Evolutionary conservation across 2,329 filamentous ascomycete genomes (phyloP).

Genomic region (Arthrobotrys sinensis): DNA sequence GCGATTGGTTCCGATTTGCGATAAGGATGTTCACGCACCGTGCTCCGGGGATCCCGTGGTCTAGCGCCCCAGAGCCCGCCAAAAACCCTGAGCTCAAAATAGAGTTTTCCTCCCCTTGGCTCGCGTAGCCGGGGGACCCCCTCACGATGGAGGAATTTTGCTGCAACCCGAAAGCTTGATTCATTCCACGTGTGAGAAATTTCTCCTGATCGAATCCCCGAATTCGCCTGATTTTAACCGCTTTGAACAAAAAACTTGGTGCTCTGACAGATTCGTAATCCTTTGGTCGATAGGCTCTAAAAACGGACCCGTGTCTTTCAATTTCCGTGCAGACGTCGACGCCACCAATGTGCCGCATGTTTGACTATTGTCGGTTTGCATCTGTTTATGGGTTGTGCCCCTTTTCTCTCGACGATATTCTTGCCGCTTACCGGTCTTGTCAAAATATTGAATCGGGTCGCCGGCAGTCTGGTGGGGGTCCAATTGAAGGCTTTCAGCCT

Average conservation of each 20-base stretch:
- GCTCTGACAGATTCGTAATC: conserved; percentile 11
- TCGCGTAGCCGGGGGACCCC: not conserved
- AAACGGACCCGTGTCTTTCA: not conserved
- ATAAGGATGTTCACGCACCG: not conserved
- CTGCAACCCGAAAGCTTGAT: not conserved
- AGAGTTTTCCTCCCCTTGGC: not conserved
- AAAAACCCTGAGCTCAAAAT: not conserved
- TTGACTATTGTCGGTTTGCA: not conserved
- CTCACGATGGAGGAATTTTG: not conserved
- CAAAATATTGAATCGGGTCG: not conserved
- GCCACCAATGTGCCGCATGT: not conserved
- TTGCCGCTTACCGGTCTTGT: not conserved
- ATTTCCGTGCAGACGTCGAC: not conserved
- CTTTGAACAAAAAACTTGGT: not conserved
- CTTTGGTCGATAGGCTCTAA: not conserved
- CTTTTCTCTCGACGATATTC: not conserved
- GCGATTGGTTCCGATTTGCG: conserved; percentile 11
- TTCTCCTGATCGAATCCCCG: conserved; percentile 9
- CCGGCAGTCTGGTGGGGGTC: too few relatives aligned
- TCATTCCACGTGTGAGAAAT: conserved; percentile 34
- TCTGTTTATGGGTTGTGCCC: not conserved
- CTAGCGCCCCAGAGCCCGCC: not conserved
- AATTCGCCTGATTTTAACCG: conserved; percentile 13
- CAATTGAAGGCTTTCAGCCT: too few relatives aligned
- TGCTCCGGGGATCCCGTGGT: not conserved